Percentiles rank a stretch among this genome's conserved stretches.
Conservation (phyloP, 2,329 filamentous ascomycete species). For the Cytospora chrysosperma region DNA sequence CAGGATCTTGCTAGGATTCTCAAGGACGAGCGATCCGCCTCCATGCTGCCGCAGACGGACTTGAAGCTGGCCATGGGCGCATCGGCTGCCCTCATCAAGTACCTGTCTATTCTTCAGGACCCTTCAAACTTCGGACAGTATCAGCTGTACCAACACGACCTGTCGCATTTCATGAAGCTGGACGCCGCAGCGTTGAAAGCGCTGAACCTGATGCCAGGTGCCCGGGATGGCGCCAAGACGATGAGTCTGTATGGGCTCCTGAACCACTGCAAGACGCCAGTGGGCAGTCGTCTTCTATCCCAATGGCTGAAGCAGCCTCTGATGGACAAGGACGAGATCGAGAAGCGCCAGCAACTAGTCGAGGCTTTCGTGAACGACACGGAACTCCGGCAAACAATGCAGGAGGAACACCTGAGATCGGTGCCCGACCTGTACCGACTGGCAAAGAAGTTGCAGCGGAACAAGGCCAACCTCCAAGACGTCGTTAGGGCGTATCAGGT, state of each 20-base stretch:
- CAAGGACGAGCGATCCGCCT: constrained; percentile 78
- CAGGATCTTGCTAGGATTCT: constrained; percentile 87
- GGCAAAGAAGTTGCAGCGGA: constrained; percentile 91
- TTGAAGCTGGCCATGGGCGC: constrained; percentile 95
- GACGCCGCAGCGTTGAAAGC: constrained; percentile 93
- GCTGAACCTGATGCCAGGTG: constrained; percentile 94
- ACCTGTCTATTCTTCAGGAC: constrained; percentile 86
- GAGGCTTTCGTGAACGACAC: constrained; percentile 94
- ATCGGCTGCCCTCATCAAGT: constrained; percentile 90
- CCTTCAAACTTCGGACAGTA: constrained; percentile 96
- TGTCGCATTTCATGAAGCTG: constrained; percentile 97
- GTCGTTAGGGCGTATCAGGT: constrained; percentile 96
- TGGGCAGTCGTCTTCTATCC: constrained; percentile 83
- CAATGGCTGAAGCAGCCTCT: constrained; percentile 98
- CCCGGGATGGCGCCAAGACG: constrained; percentile 89
- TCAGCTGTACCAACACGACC: constrained; percentile 93
- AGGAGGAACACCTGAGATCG: constrained; percentile 89
- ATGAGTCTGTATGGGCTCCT: constrained; percentile 95
- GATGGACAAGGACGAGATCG: constrained; percentile 87
- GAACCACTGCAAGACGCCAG: constrained; percentile 96
- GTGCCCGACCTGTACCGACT: constrained; percentile 93
- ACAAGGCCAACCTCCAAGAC: constrained; percentile 88
- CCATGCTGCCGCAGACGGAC: constrained; percentile 82
- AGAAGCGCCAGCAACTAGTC: constrained; percentile 87
- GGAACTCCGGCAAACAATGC: constrained; percentile 89